Percentiles rank a stretch among this genome's conserved stretches.
Evolutionary conservation across 1,139 yeast species (phyloP).

Genomic region (Yamadazyma diospyri): DNA sequence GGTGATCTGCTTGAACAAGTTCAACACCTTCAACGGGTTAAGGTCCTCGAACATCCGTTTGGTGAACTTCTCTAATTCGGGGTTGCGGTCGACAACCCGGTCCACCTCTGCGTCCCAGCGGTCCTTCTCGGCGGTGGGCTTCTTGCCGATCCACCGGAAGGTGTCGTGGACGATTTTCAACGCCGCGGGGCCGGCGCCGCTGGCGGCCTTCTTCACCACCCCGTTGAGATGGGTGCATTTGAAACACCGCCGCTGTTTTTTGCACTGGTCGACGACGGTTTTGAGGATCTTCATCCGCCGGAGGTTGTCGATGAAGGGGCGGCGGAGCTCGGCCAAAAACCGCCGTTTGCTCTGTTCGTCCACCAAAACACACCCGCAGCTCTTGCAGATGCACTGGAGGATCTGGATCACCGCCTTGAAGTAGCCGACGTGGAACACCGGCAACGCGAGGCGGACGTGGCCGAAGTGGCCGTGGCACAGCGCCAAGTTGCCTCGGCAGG

Average conservation of each 20-base stretch:
- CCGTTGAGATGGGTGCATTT: constrained; percentile 89
- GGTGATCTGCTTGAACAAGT: constrained; percentile 77
- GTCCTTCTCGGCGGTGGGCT: constrained; percentile 77
- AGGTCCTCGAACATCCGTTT: constrained; percentile 90
- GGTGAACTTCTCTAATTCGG: constrained; percentile 84
- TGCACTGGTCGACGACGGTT: constrained; percentile 84
- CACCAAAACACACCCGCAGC: constrained; percentile 74
- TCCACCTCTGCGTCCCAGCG: constrained; percentile 86
- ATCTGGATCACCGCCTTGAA: constrained; percentile 89
- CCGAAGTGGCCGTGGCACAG: constrained; percentile 99
- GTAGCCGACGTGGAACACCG: constrained; percentile 97
- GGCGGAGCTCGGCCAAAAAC: constrained; percentile 70
- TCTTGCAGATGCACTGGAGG: constrained; percentile 87
- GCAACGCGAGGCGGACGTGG: constrained; percentile 85
- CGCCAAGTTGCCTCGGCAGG: constrained; percentile 90
- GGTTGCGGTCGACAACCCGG: constrained; percentile 63
- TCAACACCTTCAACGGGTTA: constrained; percentile 86
- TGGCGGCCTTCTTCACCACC: constrained; percentile 95
- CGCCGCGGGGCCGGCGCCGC: constrained; percentile 89
- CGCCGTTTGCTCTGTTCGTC: constrained; percentile 69
- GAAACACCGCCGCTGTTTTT: constrained; percentile 88
- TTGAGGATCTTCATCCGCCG: constrained; percentile 87
- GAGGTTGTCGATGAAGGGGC: constrained; percentile 87
- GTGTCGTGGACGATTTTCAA: constrained; percentile 94
- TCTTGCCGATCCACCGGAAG: constrained; percentile 93